Base-by-base conservation (phyloP, 2,329 filamentous ascomycete species). In the Fusarium abutilonis region DNA sequence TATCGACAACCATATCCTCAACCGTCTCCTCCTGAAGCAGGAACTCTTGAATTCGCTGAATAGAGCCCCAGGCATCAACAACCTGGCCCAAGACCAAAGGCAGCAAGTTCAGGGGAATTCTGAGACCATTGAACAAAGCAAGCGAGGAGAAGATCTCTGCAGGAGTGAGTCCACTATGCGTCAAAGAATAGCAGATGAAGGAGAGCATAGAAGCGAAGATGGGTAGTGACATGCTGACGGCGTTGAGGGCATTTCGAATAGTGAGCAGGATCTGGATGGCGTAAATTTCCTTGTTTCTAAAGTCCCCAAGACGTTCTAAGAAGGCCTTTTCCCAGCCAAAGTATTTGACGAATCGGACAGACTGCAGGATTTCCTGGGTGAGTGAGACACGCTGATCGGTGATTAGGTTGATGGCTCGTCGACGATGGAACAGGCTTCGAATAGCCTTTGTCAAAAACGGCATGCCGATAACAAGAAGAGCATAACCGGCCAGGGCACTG, bases 321-420 rank as follows among this genome's bases (percentile, higher is more conserved):
- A 98, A 97, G 31, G 91, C 90, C 55, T 85, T 89, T 74, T 98
- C 94, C 94, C 94, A 98, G 8, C 93, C 93, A 73, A 97, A 98
- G 75, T 87, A 97, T 75, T 98, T 98, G 77, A 98, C 94, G 71
- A 98, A 97, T 23, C 93, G 86, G 21, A 97, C 93, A 0, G 92
- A 91, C 67, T 93, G 89, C 13, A 98, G 72, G 47, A 98, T 96
- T 73, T 98, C 94, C 73, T 97, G 93, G 0, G 93, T 97, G 31
- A 98, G 80, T 48, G 90, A 90, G 8, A 98, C 93, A 62, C 94
- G 87, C 77, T 96, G 91, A 73, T 98, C 94, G 2, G 94, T 98
- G 58, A 97, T 86, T 71, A 93, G 93, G 82, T 97, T 98, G 80
- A 98, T 97, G 28, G 76, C 81, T 68, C 86, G 86, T 70, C 95